Evolutionary conservation across 1,139 yeast species (phyloP), one percentile per base, ranked within the genome.

Genomic region (Candida buenavistaensis): DNA sequence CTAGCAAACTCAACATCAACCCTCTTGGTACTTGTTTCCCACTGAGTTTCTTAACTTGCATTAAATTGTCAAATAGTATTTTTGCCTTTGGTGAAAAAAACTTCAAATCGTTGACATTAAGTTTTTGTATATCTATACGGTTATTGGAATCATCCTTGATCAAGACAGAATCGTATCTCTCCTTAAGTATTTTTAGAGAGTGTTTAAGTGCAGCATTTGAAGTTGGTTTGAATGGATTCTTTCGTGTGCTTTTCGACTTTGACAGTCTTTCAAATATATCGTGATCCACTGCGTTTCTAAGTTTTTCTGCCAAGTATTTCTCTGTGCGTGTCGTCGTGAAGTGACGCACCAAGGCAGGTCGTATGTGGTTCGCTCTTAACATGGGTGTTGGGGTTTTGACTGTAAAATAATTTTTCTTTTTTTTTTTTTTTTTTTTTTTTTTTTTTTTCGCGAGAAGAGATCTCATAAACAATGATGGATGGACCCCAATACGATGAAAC

Each of bases 1-100:
- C 89, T 17, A 83, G 53, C 6, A 81, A 59, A 1, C 72, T 62
- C 43, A 72, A 69, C 30, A 76, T 48, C 32, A 82, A 54, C 32
- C 73, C 56, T 32, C 62, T 58, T 46, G 79, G 78, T 6, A 60
- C 44, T 15, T 55, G 55, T 24, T 47, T 53, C 12, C 55, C 55
- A n/a, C 53, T 48, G 6, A 52, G 34, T 17, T 47, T 49, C 35
- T 55, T 59, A 10, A 64, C 45, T 12, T 52, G 44, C 37, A 57
- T 41, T 23, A 70, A 40, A 29, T 59, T 60, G 15, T 58, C 50
- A 47, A 67, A 68, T 6, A 70, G 48, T 2, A 44, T 38, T 19
- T 51, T 36, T 17, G 67, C 55, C 32, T 28, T 46, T 3, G 50
- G 47, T 7, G 57, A 49, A 4, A 19, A 21, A 30, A 30, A 39